These are phyloP conservation scores for Chaetomidium leptoderma DNA, from an alignment of 495 filamentous ascomycete genomes.

Conservation along the genomic window DNA sequence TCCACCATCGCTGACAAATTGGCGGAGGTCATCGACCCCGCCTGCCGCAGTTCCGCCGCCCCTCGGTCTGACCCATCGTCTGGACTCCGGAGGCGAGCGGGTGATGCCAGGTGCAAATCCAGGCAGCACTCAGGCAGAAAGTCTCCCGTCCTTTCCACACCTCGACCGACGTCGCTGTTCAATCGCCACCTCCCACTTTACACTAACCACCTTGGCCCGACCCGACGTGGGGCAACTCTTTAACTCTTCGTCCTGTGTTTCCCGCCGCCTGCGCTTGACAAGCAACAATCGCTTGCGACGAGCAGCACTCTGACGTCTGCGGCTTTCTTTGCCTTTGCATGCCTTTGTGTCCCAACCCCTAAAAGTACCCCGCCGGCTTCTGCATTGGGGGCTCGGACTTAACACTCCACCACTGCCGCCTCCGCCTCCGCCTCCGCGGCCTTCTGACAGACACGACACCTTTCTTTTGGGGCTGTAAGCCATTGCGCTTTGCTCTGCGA, in stretches of 20 bases:
- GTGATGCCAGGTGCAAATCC: background rate
- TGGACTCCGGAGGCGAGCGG: background rate
- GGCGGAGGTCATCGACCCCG: conserved; percentile 3
- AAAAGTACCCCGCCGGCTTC: conserved; percentile 7
- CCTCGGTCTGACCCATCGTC: conserved; percentile 14
- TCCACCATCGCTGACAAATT: conserved; percentile 22
- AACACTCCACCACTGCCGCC: background rate
- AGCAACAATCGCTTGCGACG: too few species aligned
- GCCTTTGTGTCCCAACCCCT: conserved; percentile 8
- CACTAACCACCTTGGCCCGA: background rate
- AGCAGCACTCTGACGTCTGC: conserved; percentile 13
- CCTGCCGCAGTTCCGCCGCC: background rate
- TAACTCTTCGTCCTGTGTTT: background rate
- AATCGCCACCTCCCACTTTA: background rate
- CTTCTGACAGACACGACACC: background rate
- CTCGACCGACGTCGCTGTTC: conserved; percentile 1
- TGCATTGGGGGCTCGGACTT: conserved; percentile 9
- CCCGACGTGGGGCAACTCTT: background rate
- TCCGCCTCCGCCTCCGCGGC: background rate
- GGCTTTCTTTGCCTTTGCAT: background rate
- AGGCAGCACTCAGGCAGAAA: conserved; percentile 17
- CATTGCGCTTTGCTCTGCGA: background rate
- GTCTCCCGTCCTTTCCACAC: background rate
- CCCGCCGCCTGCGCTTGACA: background rate
- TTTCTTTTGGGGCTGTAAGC: background rate